Conservation (phyloP, 176 grass and related monocot genomes). For the Ensete ventricosum region DNA sequence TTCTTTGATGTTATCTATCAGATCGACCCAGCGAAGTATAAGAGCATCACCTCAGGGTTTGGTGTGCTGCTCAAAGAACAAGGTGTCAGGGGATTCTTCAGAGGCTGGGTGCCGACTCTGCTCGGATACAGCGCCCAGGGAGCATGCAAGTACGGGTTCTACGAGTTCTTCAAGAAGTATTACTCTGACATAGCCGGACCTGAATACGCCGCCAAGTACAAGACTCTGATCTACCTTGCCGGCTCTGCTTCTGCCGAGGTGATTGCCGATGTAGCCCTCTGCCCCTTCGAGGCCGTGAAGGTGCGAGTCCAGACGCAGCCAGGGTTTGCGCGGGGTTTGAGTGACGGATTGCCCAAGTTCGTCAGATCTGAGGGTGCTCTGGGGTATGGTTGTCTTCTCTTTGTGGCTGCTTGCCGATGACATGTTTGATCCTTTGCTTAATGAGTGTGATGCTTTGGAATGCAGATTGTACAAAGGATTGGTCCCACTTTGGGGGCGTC, state of each 20-base stretch:
- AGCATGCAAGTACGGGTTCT: constrained; percentile 95
- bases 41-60: constrained; percentile 84
- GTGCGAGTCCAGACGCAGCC: constrained; percentile 96
- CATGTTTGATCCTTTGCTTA: neutral
- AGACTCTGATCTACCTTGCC: constrained; percentile 95
- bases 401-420: neutral
- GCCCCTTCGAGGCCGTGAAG: constrained; percentile 95
- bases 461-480: constrained; percentile 23
- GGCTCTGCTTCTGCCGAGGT: constrained; percentile 96
- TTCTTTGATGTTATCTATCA: constrained; percentile 16
- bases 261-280: constrained; percentile 95
- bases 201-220: constrained; percentile 82
- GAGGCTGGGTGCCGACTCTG: constrained; percentile 91
- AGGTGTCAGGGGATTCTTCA: constrained; percentile 75
- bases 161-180: constrained; percentile 99
- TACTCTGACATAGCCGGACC: constrained; percentile 94
- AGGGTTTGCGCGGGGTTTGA: constrained; percentile 84
- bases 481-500: constrained; percentile 19
- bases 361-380: constrained; percentile 62
- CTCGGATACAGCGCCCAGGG: constrained; percentile 93
- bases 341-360: constrained; percentile 93
- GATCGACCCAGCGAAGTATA: constrained; percentile 88
- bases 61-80: constrained; percentile 79
- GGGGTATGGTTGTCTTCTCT: constrained; percentile 41
- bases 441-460: too few species aligned